Base-by-base conservation (phyloP, 2,329 filamentous ascomycete genomes). In the Trichoderma harzianum region DNA sequence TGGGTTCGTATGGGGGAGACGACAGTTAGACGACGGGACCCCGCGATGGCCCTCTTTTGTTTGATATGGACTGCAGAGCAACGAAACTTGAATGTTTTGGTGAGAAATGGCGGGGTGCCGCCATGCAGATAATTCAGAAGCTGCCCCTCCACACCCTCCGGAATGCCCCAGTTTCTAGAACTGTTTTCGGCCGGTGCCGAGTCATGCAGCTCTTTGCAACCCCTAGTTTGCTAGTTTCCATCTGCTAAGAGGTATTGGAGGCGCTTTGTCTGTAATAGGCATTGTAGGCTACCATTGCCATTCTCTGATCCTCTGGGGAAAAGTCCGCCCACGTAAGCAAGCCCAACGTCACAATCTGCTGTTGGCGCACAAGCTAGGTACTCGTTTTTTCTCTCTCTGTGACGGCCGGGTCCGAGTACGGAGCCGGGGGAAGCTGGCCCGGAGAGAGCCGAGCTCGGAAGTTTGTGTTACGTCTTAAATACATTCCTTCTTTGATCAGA, bases 111-210 rank as follows among this genome's bases (percentile, higher is more conserved):
- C 68, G 63, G 70, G 70, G 70, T 62, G 36, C 11, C 36, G 21
- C 57, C 66, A 34, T 70, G 60, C 61, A 34, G 66, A 70, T 70
- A 47, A 53, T 63, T 30, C 18, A 43, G 7, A 30, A 55, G 53
- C 55, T 61, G 69, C 70, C 70, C 70, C 70, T 72, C 70, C 70
- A 72, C 70, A 72, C 70, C 53, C 61, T 51, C 14, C 28, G 11
- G 34, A 10, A 4, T n/a, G 57, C 43, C 58, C 53, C 70, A 57
- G 63, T 39, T 72, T 72, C 70, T 63, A 72, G 24, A 72, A 34
- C 57, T 32, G 28, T 34, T 68, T 66, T 66, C 58, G 64, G 64
- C 34, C 36, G 60, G 62, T 64, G 62, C 69, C 69, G 69, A 71
- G 69, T 71, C 69, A 71, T 71, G 69, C 69, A 71, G 57, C 67